Percentiles rank a stretch among this genome's conserved stretches.
phyloP scores from a whole-genome alignment of 176 grass and related monocot genomes.

The Avena eriantha region DNA sequence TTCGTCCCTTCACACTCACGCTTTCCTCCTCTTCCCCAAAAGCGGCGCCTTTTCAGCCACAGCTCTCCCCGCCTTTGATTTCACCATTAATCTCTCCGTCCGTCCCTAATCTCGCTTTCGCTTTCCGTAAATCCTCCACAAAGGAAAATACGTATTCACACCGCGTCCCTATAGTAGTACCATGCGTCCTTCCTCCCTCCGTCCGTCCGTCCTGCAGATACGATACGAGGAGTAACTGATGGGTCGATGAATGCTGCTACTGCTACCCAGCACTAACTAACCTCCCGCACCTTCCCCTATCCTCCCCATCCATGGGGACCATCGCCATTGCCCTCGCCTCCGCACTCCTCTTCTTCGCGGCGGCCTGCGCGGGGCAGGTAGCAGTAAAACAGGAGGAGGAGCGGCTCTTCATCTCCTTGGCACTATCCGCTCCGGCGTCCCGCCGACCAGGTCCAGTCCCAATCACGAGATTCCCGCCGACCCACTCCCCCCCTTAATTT shows the following conservation, averaged over 20 bases:
- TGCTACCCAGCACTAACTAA: neutral
- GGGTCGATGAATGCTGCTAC: neutral
- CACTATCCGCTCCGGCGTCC: slow-evolving; percentile 22
- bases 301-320: slow-evolving; percentile 44
- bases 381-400: neutral
- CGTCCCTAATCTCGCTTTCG: too few relatives aligned
- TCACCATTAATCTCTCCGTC: too few relatives aligned
- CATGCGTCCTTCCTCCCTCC: too few relatives aligned
- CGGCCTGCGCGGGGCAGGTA: neutral
- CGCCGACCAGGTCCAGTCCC: slow-evolving; percentile 50
- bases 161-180: too few relatives aligned
- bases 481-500: slow-evolving; percentile 10
- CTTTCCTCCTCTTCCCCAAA: slow-evolving; percentile 42
- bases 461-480: slow-evolving; percentile 40
- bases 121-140: too few relatives aligned
- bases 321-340: neutral
- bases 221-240: neutral
- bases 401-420: neutral
- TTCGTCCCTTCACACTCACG: slow-evolving; percentile 37
- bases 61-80: too few relatives aligned
- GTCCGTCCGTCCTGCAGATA: neutral
- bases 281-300: neutral
- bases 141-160: too few relatives aligned
- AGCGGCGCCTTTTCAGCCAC: slow-evolving; percentile 54
- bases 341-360: neutral